These are phyloP conservation scores for Gamarada debralockiae DNA, from an alignment of 495 filamentous ascomycete genomes.

Conservation along the genomic window DNA sequence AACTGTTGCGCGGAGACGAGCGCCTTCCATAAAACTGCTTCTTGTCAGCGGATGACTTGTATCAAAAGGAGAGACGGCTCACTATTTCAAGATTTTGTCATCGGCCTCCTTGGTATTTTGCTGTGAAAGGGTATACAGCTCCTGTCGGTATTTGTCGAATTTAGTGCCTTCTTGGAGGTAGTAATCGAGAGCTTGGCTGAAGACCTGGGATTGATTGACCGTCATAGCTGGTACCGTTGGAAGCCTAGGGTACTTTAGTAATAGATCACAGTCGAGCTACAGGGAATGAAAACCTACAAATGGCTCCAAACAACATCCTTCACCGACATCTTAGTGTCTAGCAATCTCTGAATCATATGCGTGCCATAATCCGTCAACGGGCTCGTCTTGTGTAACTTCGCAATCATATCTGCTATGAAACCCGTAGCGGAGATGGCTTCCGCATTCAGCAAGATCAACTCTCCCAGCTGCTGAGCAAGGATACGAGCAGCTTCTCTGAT, in stretches of 20 bases:
- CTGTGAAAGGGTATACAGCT: conserved; percentile 55
- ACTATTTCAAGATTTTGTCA: conserved; percentile 36
- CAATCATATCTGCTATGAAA: conserved; percentile 50
- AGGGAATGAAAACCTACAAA: conserved; percentile 32
- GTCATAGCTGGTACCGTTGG: conserved; percentile 43
- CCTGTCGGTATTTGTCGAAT: conserved; percentile 41
- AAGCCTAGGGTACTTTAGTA: conserved; percentile 18
- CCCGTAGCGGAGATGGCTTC: conserved; percentile 57
- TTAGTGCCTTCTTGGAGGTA: conserved; percentile 56
- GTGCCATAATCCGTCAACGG: conserved; percentile 64
- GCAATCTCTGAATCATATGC: conserved; percentile 63
- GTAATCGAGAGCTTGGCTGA: conserved; percentile 77
- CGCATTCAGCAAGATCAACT: conserved; percentile 58
- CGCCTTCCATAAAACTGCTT: conserved; percentile 56
- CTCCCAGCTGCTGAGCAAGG: conserved; percentile 58
- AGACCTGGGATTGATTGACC: conserved; percentile 68
- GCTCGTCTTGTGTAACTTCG: conserved; percentile 36
- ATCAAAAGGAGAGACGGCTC: neutral
- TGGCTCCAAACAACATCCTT: conserved; percentile 73
- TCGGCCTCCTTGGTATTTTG: conserved; percentile 42
- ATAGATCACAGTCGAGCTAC: neutral
- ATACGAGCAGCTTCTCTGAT: conserved; percentile 58
- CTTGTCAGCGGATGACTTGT: neutral
- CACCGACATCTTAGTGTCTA: conserved; percentile 58
- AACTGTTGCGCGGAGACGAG: conserved; percentile 58